A percentile compares a stretch with the other conserved stretches of the same genome.
These are phyloP conservation scores for Phytophthora syringae DNA, from an alignment of 352 stramenopile genomes.

Conservation along the genomic window DNA sequence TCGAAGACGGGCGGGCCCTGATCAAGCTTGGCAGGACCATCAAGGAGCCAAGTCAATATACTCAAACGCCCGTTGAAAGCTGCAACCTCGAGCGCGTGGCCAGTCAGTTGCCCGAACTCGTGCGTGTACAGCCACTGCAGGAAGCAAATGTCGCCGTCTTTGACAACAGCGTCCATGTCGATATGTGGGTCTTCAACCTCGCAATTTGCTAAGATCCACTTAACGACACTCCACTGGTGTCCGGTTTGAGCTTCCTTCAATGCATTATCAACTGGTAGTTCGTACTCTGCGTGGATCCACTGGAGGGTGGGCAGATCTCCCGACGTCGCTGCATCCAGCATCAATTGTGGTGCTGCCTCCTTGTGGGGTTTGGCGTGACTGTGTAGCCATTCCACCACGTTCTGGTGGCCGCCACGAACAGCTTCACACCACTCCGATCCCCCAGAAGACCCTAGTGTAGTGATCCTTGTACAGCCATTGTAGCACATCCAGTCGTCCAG, in stretches of 20 bases:
- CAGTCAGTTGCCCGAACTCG: not conserved
- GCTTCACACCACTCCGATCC: slow-evolving; percentile 25
- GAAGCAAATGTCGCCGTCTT: slow-evolving; percentile 6
- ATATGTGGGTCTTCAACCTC: slow-evolving; percentile 14
- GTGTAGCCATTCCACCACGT: slow-evolving; percentile 19
- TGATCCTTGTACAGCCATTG: slow-evolving; percentile 19
- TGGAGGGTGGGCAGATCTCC: slow-evolving; percentile 16
- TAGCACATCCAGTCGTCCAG: slow-evolving; percentile 12
- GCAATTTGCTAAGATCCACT: slow-evolving; percentile 22
- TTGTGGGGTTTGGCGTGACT: slow-evolving; percentile 1
- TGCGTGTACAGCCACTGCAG: slow-evolving; percentile 16
- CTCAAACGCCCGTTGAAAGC: slow-evolving; percentile 13
- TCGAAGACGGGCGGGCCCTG: slow-evolving; percentile 8
- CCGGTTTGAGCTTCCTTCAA: slow-evolving; percentile 14
- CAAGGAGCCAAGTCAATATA: slow-evolving; percentile 17
- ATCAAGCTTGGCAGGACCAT: slow-evolving; percentile 10
- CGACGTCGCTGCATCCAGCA: slow-evolving; percentile 16
- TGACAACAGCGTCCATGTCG: slow-evolving; percentile 4
- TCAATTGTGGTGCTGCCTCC: slow-evolving; percentile 12
- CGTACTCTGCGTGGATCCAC: slow-evolving; percentile 14
- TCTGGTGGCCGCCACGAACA: slow-evolving; percentile 3
- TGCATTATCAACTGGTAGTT: not conserved
- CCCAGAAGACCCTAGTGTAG: slow-evolving; percentile 18
- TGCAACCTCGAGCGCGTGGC: slow-evolving; percentile 6
- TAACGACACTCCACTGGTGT: slow-evolving; percentile 19